phyloP scores from a whole-genome alignment of 805 yeast genomes.

The Nakazawaea molendinolei region DNA sequence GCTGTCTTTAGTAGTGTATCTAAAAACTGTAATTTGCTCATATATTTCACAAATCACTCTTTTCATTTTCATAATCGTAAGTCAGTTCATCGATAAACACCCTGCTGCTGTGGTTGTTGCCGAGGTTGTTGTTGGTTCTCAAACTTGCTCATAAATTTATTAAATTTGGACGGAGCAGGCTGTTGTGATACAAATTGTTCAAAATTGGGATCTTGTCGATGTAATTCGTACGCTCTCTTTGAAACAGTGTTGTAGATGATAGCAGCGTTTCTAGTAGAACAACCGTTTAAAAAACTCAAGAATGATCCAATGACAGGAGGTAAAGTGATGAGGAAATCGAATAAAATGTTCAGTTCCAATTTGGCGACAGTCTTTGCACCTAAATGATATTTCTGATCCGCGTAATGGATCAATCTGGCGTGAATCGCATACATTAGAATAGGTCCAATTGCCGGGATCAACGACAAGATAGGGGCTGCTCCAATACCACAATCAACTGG shows the following conservation, averaged over 20 bases:
- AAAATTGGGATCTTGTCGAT: not conserved
- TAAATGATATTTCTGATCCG: constrained; percentile 47
- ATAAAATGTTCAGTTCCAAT: constrained; percentile 66
- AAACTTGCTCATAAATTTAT: not conserved
- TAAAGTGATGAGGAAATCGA: constrained; percentile 69
- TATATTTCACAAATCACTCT: too few species aligned
- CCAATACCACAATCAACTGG: constrained; percentile 75
- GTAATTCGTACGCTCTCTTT: constrained; percentile 5
- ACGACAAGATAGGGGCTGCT: constrained; percentile 61
- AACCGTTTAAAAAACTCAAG: constrained; percentile 74
- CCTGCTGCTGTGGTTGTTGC: not conserved
- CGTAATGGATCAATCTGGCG: constrained; percentile 54
- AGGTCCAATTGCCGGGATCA: constrained; percentile 86
- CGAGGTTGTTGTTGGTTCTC: not conserved
- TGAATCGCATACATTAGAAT: constrained; percentile 73
- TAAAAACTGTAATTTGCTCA: too few species aligned
- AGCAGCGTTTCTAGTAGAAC: constrained; percentile 88
- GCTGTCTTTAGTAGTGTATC: too few species aligned
- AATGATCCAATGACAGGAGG: constrained; percentile 79
- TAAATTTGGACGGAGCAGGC: not conserved
- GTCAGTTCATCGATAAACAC: too few species aligned
- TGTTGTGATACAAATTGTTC: not conserved
- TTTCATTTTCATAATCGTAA: too few species aligned
- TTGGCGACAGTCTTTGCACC: constrained; percentile 58
- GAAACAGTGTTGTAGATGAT: constrained; percentile 42